Evolutionary conservation across 805 yeast species (phyloP).

Genomic region (Metschnikowia dekortorum): DNA sequence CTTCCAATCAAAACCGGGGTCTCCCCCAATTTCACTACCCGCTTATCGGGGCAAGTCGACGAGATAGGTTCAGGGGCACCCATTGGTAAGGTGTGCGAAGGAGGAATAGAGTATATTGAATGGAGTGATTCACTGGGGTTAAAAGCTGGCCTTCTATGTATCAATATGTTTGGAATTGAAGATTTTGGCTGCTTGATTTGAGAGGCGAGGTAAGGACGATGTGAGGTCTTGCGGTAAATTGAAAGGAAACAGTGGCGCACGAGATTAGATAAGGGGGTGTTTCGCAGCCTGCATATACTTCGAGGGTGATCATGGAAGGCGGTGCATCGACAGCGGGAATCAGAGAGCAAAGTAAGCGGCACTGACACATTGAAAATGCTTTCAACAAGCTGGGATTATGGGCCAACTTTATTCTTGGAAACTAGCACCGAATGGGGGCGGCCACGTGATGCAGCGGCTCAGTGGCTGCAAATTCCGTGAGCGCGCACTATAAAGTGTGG

Average conservation of each 20-base stretch:
- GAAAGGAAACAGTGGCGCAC: slow-evolving; percentile 1
- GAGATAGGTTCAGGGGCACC: background rate
- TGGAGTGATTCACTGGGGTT: background rate
- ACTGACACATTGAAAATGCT: too few relatives aligned
- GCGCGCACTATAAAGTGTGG: background rate
- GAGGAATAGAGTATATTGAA: background rate
- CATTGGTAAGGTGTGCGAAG: background rate
- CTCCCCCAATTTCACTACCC: slow-evolving; percentile 4
- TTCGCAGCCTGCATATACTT: background rate
- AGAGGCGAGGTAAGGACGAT: background rate
- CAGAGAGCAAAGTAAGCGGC: too few relatives aligned
- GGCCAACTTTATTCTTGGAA: too few relatives aligned
- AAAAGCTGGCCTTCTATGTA: background rate
- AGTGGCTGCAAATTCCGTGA: background rate
- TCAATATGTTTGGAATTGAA: background rate
- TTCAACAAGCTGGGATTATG: too few relatives aligned
- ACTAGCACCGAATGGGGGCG: background rate
- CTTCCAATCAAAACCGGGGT: slow-evolving; percentile 18
- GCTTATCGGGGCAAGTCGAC: background rate
- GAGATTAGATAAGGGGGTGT: background rate
- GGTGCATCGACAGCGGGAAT: too few relatives aligned
- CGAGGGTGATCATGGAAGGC: background rate
- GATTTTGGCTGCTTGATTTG: background rate
- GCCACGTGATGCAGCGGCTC: background rate
- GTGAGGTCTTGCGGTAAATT: background rate